These are phyloP conservation scores for Populus hybrid DNA, from an alignment of 441 rosid species.

Conservation along the genomic window DNA sequence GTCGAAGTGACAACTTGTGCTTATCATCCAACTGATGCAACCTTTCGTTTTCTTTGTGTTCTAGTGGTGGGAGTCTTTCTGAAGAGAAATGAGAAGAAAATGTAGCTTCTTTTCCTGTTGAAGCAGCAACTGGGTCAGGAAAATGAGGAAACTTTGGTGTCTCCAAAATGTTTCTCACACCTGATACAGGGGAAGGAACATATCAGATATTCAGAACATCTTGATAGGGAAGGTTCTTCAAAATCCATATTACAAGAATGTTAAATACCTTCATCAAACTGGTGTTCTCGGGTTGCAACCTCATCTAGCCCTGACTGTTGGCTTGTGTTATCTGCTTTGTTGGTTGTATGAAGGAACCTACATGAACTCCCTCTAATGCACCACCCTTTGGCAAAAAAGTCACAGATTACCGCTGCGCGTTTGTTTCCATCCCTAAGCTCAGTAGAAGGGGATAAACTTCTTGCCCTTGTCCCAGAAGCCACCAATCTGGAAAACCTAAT, in stretches of 20 bases:
- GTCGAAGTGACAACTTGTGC: slow-evolving; percentile 24
- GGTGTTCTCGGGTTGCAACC: slow-evolving; percentile 31
- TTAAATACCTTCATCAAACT: slow-evolving; percentile 53
- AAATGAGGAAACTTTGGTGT: slow-evolving; percentile 23
- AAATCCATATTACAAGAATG: slow-evolving; percentile 22
- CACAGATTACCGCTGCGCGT: slow-evolving; percentile 57
- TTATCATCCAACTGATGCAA: slow-evolving; percentile 24
- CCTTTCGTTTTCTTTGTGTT: slow-evolving; percentile 31
- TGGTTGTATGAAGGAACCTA: slow-evolving; percentile 73
- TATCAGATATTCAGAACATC: slow-evolving; percentile 24
- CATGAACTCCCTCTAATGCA: slow-evolving; percentile 79
- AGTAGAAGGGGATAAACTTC: slow-evolving; percentile 36
- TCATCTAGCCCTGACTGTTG: slow-evolving; percentile 31
- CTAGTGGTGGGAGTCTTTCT: slow-evolving; percentile 20
- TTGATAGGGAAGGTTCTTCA: slow-evolving; percentile 18
- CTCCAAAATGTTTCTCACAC: slow-evolving; percentile 22
- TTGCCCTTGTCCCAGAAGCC: slow-evolving; percentile 33
- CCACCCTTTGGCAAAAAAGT: slow-evolving; percentile 85
- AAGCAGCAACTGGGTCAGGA: slow-evolving; percentile 26
- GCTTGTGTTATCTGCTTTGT: slow-evolving; percentile 22
- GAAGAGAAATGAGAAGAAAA: slow-evolving; percentile 28
- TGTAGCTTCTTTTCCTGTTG: slow-evolving; percentile 27
- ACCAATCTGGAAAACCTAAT: slow-evolving; percentile 47
- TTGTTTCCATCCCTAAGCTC: slow-evolving; percentile 40
- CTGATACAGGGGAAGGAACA: slow-evolving; percentile 34